Percentiles rank a stretch among this genome's conserved stretches.
Conservation (phyloP, 495 filamentous ascomycete species). For the Penicillium mononematosum region DNA sequence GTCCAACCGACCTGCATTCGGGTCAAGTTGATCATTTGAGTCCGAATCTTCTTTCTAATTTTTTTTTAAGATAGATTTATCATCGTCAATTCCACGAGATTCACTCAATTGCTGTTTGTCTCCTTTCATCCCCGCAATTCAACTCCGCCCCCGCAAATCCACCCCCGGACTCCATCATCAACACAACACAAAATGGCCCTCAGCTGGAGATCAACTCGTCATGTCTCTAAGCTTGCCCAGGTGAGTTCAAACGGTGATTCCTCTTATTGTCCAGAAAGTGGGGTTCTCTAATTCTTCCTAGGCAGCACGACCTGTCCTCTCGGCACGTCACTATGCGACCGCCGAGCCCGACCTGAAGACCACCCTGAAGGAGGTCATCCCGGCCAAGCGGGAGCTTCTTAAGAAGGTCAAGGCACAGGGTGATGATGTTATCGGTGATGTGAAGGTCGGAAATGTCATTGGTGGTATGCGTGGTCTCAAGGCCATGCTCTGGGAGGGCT, state of each 20-base stretch:
- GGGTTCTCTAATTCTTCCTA: constrained; percentile 4
- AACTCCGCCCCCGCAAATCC: constrained; percentile 21
- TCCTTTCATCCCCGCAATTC: constrained; percentile 18
- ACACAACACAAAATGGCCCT: constrained; percentile 31
- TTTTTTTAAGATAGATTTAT: constrained; percentile 3
- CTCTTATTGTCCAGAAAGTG: too few species aligned
- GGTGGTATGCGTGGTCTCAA: constrained; percentile 98
- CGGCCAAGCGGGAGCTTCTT: constrained; percentile 86
- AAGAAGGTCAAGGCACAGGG: constrained; percentile 86
- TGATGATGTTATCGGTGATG: constrained; percentile 81
- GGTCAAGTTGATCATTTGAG: constrained; percentile 18
- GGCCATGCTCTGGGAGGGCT: constrained; percentile 98
- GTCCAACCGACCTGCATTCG: constrained; percentile 32
- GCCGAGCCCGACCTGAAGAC: constrained; percentile 85
- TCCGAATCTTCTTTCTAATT: neutral
- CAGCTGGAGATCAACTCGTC: constrained; percentile 40
- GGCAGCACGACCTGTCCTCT: constrained; percentile 29
- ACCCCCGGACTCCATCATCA: constrained; percentile 25
- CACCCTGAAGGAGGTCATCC: constrained; percentile 77
- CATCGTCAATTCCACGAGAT: constrained; percentile 7
- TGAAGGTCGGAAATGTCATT: constrained; percentile 90
- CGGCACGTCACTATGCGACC: constrained; percentile 49
- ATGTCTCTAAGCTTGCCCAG: constrained; percentile 40
- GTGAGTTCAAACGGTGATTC: constrained; percentile 20
- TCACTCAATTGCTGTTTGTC: constrained; percentile 9